These are phyloP conservation scores for Noccaea caerulescens DNA, from an alignment of 345 rosid genomes.

Conservation along the genomic window DNA sequence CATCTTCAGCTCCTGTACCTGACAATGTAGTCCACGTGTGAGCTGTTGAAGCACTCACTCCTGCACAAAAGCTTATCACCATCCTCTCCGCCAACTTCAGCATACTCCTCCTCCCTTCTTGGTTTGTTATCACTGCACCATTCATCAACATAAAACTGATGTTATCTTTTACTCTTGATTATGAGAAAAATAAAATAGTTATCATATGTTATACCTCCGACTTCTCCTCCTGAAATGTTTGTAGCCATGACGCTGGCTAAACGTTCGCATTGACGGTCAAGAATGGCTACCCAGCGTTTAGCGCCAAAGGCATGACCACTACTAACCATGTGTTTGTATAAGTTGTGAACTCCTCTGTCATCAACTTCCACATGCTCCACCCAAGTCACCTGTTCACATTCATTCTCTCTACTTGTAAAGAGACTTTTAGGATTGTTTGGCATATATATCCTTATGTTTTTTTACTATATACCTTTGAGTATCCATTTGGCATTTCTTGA, in stretches of 20 bases:
- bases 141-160: background rate
- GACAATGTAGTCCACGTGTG: conserved; percentile 91
- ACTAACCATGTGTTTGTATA: conserved; percentile 83
- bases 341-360: conserved; percentile 82
- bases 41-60: conserved; percentile 88
- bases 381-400: conserved; percentile 73
- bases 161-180: background rate
- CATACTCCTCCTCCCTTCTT: conserved; percentile 91
- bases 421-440: background rate
- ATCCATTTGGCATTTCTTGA: conserved; percentile 97
- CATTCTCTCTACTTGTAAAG: background rate
- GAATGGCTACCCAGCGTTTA: conserved; percentile 82
- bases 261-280: conserved; percentile 91
- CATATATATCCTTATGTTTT: conserved; percentile 19
- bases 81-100: conserved; percentile 87
- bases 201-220: conserved; percentile 56
- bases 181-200: background rate
- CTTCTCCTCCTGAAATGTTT: conserved; percentile 66
- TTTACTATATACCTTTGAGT: conserved; percentile 61
- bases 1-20: conserved; percentile 93
- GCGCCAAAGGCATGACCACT: conserved; percentile 92
- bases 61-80: conserved; percentile 91
- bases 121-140: conserved; percentile 55
- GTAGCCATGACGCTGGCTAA: conserved; percentile 94
- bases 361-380: conserved; percentile 94